phyloP scores from a whole-genome alignment of 306 rosid genomes.

The Clitoria ternatea region DNA sequence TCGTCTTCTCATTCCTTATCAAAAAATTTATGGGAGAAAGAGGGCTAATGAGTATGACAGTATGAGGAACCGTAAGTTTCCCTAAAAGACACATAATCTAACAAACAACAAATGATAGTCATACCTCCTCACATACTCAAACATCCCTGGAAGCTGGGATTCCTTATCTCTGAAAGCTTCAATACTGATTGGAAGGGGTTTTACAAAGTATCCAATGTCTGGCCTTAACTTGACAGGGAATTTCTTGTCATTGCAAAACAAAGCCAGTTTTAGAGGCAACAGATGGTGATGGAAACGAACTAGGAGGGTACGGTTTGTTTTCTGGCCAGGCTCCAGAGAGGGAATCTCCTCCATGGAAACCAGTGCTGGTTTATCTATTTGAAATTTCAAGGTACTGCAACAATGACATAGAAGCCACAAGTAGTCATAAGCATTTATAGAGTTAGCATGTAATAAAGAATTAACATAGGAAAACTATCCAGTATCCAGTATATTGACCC shows the following conservation, averaged over 20 bases:
- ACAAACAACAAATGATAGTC: constrained; percentile 13
- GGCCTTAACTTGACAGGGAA: constrained; percentile 77
- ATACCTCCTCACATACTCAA: constrained; percentile 87
- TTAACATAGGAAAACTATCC: not conserved
- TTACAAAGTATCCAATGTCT: constrained; percentile 86
- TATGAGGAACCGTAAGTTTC: not conserved
- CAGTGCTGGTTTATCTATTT: constrained; percentile 40
- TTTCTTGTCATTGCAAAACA: constrained; percentile 66
- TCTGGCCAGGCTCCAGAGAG: constrained; percentile 78
- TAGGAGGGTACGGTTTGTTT: constrained; percentile 48
- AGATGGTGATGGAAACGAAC: constrained; percentile 93
- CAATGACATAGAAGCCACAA: constrained; percentile 30
- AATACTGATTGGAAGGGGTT: constrained; percentile 57
- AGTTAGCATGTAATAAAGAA: constrained; percentile 17
- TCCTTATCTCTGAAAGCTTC: constrained; percentile 64
- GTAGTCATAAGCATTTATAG: constrained; percentile 18
- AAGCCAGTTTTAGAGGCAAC: constrained; percentile 77
- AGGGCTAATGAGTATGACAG: not conserved
- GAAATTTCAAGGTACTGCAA: constrained; percentile 51
- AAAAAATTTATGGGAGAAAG: not conserved
- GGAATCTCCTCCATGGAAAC: constrained; percentile 67
- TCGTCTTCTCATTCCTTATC: not conserved
- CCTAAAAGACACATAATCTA: not conserved
- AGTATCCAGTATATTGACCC: constrained; percentile 3
- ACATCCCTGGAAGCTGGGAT: constrained; percentile 90